Conservation (phyloP, 768 basidiomycete genomes). For the Thelephora ganbajun region DNA sequence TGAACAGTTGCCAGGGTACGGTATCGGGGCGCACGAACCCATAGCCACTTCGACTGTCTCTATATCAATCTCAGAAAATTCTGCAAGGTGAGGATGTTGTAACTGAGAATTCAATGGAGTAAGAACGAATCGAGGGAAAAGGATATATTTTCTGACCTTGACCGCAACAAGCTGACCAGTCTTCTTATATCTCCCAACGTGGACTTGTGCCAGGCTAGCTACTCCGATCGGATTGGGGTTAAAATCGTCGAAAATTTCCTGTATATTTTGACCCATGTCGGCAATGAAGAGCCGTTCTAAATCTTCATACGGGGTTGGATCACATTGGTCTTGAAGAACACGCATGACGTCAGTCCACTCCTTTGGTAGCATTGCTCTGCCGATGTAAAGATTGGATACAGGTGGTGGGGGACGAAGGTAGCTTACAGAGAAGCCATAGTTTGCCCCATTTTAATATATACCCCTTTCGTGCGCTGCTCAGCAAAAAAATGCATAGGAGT, state of each 20-base stretch:
- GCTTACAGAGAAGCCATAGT: conserved; percentile 61
- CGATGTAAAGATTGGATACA: conserved; percentile 12
- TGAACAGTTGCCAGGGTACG: not conserved
- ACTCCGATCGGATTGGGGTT: conserved; percentile 85
- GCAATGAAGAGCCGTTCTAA: conserved; percentile 60
- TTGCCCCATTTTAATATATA: conserved; percentile 86
- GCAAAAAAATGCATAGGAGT: not conserved
- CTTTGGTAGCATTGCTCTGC: conserved; percentile 38
- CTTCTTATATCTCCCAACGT: conserved; percentile 59
- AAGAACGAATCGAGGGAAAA: conserved; percentile 1
- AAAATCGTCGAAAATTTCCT: conserved; percentile 74
- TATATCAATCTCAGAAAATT: conserved; percentile 88
- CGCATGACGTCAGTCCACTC: conserved; percentile 51
- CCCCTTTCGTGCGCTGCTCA: conserved; percentile 26
- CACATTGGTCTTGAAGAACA: conserved; percentile 82
- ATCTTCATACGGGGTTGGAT: conserved; percentile 71
- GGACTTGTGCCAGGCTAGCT: conserved; percentile 93
- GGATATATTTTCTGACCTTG: conserved; percentile 34
- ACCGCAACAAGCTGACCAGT: conserved; percentile 75
- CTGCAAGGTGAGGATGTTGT: conserved; percentile 88
- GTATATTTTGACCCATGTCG: conserved; percentile 64
- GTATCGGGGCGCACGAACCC: conserved; percentile 23
- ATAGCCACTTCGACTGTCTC: conserved; percentile 67
- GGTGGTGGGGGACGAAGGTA: not conserved
- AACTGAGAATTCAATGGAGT: conserved; percentile 25